Base-by-base conservation (phyloP, 495 filamentous ascomycete species). In the Talaromyces borbonicus region DNA sequence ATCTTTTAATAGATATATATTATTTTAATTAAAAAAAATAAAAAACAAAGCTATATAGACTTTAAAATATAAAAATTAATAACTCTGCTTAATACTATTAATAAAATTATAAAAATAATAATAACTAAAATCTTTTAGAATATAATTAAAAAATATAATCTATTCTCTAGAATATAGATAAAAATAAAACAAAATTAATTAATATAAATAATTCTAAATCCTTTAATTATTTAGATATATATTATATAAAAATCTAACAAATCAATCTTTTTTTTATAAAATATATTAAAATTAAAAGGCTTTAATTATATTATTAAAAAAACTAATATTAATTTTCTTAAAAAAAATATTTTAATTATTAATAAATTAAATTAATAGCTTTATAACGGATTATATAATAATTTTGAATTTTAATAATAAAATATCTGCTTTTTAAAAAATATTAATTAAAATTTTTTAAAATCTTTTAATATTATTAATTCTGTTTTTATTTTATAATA, bases 371-470 rank as follows among this genome's bases (percentile, higher is more conserved):
- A 54, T 14, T 16, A n/a, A 20, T 25, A 23, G 23, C 2, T 38
- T 22, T 18, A 52, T 15, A 42, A 41, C n/a, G 35, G 7, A 4
- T 19, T 52, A 22, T 20, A 36, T 49, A 24, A n/a, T 52, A 24
- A 49, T 42, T 42, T 43, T 50, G 49, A 51, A 25, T 26, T 41
- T 43, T 42, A 19, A 49, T 49, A 31, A 16, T 22, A 27, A 29
- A 42, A 49, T 20, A 25, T 41, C 3, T 51, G 32, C 40, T 48
- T 23, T 25, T 6, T 49, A 38, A 24, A 14, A n/a, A 14, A 40
- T 49, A 49, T 49, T 51, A 29, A 51, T 1, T n/a, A n/a, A n/a
- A n/a, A 22, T 12, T 19, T 50, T 26, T 18, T 49, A 51, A 38
- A 2, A 19, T 25, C 23, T 12, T 35, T 37, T 51, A 50, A 42